Conservation (phyloP, 805 yeast genomes). For the Zygosaccharomyces bisporus region DNA sequence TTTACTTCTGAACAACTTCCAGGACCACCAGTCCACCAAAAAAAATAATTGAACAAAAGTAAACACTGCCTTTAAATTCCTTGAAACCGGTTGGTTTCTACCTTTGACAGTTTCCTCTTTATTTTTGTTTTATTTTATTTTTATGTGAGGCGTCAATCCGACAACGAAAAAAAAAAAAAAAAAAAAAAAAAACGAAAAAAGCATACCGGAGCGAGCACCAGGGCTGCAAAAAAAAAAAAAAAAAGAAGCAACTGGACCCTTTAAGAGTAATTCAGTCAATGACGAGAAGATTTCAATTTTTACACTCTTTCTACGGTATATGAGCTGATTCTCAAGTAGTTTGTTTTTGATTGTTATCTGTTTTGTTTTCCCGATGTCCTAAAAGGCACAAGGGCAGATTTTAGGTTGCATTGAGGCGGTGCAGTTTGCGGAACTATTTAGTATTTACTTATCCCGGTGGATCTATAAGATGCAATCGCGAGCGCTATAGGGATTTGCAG, state of each 20-base stretch:
- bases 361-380: neutral
- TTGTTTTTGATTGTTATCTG: neutral
- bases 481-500: conserved; percentile 43
- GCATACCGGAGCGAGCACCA: neutral
- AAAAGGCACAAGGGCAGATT: neutral
- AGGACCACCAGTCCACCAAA: conserved; percentile 1
- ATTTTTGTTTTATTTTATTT: neutral
- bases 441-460: conserved; percentile 4
- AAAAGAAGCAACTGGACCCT: neutral
- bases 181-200: neutral
- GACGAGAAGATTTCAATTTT: too few species aligned
- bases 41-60: neutral
- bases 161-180: conserved; percentile 1
- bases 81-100: neutral
- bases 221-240: neutral
- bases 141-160: conserved; percentile 6
- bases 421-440: neutral
- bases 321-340: neutral
- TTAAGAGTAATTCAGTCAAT: too few species aligned
- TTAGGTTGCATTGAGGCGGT: neutral
- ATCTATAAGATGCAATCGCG: conserved; percentile 7
- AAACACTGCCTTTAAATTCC: neutral
- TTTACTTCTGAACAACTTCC: neutral
- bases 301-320: too few species aligned
- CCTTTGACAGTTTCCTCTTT: neutral